Percentiles rank a stretch among this genome's conserved stretches.
phyloP scores from a whole-genome alignment of 2,329 filamentous ascomycete species.

The Elsinoe arachidis region DNA sequence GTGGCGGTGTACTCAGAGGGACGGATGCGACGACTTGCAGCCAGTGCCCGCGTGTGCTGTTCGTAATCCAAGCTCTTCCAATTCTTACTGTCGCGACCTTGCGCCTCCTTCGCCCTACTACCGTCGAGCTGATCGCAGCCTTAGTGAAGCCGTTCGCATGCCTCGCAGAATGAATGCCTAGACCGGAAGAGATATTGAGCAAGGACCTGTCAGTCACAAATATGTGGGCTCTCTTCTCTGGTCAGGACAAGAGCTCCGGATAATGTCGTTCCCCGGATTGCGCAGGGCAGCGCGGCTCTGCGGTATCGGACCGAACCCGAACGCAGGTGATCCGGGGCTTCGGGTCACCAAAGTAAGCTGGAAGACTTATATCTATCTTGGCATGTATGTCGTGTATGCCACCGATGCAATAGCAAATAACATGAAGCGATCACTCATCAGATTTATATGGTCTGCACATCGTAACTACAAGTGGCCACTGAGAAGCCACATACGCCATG shows the following conservation, averaged over 20 bases:
- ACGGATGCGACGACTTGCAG: no score
- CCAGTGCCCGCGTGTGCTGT: background rate
- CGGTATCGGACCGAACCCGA: slow-evolving; percentile 5
- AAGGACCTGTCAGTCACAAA: background rate
- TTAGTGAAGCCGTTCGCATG: background rate
- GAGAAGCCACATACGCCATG: background rate
- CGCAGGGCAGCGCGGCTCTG: background rate
- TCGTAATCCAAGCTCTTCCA: background rate
- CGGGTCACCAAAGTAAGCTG: background rate
- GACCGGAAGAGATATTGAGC: background rate
- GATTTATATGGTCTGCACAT: background rate
- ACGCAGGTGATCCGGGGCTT: background rate
- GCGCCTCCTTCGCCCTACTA: background rate
- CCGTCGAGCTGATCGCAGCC: background rate
- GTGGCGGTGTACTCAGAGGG: background rate
- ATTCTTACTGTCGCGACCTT: background rate
- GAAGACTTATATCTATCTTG: background rate
- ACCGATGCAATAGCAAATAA: no score
- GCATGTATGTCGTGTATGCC: no score
- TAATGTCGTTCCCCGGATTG: slow-evolving; percentile 1
- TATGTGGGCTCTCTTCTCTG: background rate
- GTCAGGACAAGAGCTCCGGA: background rate
- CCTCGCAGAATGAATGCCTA: background rate
- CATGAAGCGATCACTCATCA: no score
- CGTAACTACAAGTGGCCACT: background rate